Evolutionary conservation across 2,329 filamentous ascomycete species (phyloP), one percentile per base, ranked within the genome.

Genomic region (Colletotrichum lupini): DNA sequence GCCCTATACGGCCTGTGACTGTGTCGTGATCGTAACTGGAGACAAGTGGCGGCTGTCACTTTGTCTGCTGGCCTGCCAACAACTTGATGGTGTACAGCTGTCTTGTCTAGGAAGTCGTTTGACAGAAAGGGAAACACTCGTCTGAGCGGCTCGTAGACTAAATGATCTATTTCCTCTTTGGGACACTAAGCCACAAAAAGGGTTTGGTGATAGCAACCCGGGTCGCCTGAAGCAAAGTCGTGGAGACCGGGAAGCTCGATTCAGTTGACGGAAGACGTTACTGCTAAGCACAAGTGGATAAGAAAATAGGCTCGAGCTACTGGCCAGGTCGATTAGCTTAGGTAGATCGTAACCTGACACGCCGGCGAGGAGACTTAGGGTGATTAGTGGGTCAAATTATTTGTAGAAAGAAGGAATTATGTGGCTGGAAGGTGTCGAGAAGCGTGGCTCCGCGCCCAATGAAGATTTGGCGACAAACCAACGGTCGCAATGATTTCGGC

Each of bases 31-130:
- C 55, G 35, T n/a, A 65, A 57, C 32, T 60, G 46, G 46, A 52
- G 35, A 65, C 67, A 35, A 49, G 32, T 70, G 55, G 67, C 67
- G 55, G 56, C 60, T 73, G 67, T 65, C 66, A 73, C 60, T n/a
- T 56, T 42, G 35, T 70, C 59, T 65, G 24, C 67, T 53, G 55
- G 42, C 32, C 59, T 64, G 70, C 60, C 67, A 70, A 35, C 22
- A 65, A 11, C 1, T 22, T 49, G 59, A 60, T 65, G 70, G 67
- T 73, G 60, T 70, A 22, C 32, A 61, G 56, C 67, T 61, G 67
- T 70, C 67, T 61, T 61, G 67, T 70, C 56, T 61, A 22, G 46
- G 67, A 57, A 56, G 30, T 16, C 22, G 35, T 30, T 58, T 66
- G 60, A 70, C 67, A 66, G 67, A 69, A 65, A 46, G 32, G 32